phyloP scores from a whole-genome alignment of 1,284 basidiomycete species.

The Moesziomyces sp. region DNA sequence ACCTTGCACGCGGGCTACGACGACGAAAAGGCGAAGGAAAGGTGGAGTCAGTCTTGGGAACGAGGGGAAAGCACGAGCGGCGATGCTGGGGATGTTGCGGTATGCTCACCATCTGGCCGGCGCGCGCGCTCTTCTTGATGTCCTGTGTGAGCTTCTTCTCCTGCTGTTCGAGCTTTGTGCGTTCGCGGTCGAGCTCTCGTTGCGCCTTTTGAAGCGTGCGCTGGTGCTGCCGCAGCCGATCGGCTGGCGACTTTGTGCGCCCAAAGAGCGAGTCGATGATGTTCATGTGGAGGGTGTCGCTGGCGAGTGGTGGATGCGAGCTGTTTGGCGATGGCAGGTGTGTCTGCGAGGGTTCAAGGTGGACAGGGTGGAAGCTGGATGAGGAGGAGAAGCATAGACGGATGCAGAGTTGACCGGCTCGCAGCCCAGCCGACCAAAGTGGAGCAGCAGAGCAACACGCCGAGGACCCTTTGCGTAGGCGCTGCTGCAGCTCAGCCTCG shows the following conservation, averaged over 20 bases:
- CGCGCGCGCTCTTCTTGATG: conserved; percentile 95
- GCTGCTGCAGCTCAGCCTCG: background rate
- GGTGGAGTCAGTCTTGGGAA: background rate
- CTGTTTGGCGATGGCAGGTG: background rate
- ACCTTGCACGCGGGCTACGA: conserved; percentile 79
- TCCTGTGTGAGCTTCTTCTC: conserved; percentile 74
- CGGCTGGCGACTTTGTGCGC: conserved; percentile 90
- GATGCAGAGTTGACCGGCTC: no score
- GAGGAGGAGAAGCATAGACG: background rate
- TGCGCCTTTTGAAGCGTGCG: conserved; percentile 94
- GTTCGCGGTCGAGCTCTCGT: conserved; percentile 94
- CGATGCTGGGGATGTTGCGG: background rate
- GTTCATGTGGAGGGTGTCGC: conserved; percentile 45
- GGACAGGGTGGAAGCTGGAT: background rate
- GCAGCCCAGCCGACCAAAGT: no score
- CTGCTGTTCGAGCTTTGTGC: conserved; percentile 90
- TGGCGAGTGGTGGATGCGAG: no score
- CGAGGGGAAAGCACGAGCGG: no score
- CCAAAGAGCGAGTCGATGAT: conserved; percentile 75
- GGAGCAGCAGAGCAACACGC: no score
- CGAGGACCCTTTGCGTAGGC: no score
- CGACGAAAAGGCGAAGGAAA: no score
- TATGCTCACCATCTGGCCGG: conserved; percentile 86
- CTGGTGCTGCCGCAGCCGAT: conserved; percentile 94
- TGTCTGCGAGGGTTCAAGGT: no score